phyloP scores from a whole-genome alignment of 1,139 yeast genomes.

The Tardiomyces blankii region DNA sequence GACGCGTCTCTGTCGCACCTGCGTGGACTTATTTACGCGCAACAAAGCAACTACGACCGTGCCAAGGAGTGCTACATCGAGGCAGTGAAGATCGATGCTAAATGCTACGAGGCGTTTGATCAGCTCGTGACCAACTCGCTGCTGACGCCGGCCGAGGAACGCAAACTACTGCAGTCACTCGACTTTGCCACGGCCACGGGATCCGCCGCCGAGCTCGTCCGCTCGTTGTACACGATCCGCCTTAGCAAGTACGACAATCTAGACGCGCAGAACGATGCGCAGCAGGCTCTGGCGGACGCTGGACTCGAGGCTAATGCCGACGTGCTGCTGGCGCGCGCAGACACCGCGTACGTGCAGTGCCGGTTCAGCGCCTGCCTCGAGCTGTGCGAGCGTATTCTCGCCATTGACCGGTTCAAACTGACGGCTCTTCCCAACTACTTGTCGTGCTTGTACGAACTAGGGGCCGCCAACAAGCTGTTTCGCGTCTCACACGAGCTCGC shows the following conservation, averaged over 20 bases:
- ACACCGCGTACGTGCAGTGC: constrained; percentile 63
- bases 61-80: constrained; percentile 87
- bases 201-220: constrained; percentile 71
- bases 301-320: constrained; percentile 60
- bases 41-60: constrained; percentile 71
- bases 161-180: constrained; percentile 61
- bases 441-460: constrained; percentile 77
- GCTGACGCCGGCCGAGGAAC: constrained; percentile 72
- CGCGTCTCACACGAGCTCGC: constrained; percentile 78
- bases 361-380: constrained; percentile 66
- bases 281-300: constrained; percentile 53
- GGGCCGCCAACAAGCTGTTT: constrained; percentile 73
- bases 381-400: constrained; percentile 45
- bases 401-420: background rate
- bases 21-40: constrained; percentile 74
- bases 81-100: constrained; percentile 78
- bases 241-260: constrained; percentile 64
- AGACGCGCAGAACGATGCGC: constrained; percentile 53
- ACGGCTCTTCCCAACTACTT: constrained; percentile 49
- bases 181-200: constrained; percentile 61
- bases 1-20: constrained; percentile 83
- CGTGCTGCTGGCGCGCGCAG: constrained; percentile 59
- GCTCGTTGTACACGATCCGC: constrained; percentile 62
- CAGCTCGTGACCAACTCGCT: constrained; percentile 65
- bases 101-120: constrained; percentile 88